phyloP scores from a whole-genome alignment of 176 grass and related monocot genomes.

The Phyllostachys edulis region DNA sequence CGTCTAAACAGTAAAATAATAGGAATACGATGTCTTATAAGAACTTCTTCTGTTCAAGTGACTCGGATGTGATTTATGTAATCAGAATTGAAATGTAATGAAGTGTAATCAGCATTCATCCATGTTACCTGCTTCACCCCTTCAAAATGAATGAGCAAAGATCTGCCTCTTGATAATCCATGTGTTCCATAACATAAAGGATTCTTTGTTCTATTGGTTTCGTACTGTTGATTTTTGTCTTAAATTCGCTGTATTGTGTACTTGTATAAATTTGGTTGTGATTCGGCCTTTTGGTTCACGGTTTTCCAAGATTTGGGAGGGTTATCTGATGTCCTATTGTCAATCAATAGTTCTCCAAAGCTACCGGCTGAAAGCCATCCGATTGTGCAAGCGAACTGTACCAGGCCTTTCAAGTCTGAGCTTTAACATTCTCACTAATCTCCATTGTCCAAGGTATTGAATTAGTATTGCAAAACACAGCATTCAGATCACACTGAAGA shows the following conservation, averaged over 20 bases:
- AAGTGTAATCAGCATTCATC: neutral
- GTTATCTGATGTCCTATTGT: neutral
- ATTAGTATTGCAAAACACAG: no score
- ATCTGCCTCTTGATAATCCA: neutral
- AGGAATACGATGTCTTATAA: neutral
- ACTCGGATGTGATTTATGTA: neutral
- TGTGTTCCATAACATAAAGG: neutral
- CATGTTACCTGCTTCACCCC: neutral
- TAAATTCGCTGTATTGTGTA: neutral
- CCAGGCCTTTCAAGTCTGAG: neutral
- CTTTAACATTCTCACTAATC: neutral
- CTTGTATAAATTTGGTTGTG: no score
- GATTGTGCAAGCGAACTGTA: neutral
- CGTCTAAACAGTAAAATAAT: slow-evolving; percentile 14
- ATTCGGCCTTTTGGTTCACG: neutral
- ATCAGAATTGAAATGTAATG: neutral
- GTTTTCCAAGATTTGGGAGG: neutral
- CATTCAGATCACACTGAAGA: no score
- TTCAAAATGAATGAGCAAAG: neutral
- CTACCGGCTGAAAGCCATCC: neutral
- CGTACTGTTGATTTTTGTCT: neutral
- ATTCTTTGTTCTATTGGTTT: neutral
- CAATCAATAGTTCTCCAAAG: neutral
- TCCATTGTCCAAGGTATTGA: neutral
- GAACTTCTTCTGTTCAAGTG: slow-evolving; percentile 5